Base-by-base conservation (phyloP, 768 basidiomycete species). In the Leccinum rimulosum region DNA sequence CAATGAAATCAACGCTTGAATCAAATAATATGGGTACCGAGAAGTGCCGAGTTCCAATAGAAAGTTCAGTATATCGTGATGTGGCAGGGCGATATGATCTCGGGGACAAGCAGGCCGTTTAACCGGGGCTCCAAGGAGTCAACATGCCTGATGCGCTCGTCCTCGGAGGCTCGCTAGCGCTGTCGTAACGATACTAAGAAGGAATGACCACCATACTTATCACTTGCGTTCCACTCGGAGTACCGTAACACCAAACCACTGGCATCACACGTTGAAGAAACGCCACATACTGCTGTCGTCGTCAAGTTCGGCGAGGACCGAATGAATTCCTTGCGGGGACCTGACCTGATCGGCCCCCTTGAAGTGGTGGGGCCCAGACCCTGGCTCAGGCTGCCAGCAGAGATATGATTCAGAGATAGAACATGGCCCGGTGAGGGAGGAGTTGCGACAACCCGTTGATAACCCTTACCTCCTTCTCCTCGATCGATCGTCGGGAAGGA, bases 401-500 rank as follows among this genome's bases (percentile, higher is more conserved):
- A 52, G 11, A 30, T 27, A 50, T 19, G 50, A 38, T 38, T 17
- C 30, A 33, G 15, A 19, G 4, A 35, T 12, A 30, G 49, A 28
- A 28, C 15, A 10, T 30, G 22, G 31, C 35, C 14, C 27, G 9
- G 25, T 15, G 40, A 28, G 40, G 43, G 10, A 45, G 43, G 10
- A 45, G 43, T 45, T 43, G 8, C 25, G 22, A 7, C 6, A 22
- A 30, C 6, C 2, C 3, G 2, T 19, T 35, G 28, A 48, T 30
- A 47, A 49, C 43, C 55, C 31, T 50, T 33, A 49, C 47, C 47
- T 54, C 53, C 22, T n/a, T n/a, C n/a, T 22, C 22, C 27, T 52
- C 56, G 56, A 63, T 65, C 40, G 52, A 65, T 61, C 55, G 45
- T 33, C 27, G 10, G 15, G 19, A 45, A 48, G 31, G 31, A 49